These are phyloP conservation scores for Leucocoprinus leucothites DNA, from an alignment of 768 basidiomycete genomes.

Conservation along the genomic window DNA sequence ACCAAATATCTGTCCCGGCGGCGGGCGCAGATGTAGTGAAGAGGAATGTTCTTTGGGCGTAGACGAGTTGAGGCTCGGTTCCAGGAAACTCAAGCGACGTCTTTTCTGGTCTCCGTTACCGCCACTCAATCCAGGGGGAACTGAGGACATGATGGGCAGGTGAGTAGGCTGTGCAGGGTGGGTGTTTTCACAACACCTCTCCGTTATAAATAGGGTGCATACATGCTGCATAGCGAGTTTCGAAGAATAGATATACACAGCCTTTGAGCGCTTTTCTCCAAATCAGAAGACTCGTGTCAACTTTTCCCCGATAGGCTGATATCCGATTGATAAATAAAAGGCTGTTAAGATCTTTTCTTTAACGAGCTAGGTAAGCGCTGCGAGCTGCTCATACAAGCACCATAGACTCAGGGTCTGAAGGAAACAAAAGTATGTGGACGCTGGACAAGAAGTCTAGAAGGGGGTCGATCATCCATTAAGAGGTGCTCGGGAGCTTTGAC, in stretches of 20 bases:
- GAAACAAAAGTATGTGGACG: no score
- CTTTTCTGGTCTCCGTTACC: not conserved
- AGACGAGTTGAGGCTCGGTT: not conserved
- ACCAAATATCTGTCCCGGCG: not conserved
- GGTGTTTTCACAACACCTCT: not conserved
- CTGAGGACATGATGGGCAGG: constrained; percentile 2
- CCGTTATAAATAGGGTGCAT: constrained; percentile 3
- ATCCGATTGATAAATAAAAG: no score
- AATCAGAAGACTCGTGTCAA: no score
- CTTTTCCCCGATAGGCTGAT: no score
- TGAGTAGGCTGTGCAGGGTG: constrained; percentile 10
- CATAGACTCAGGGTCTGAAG: no score
- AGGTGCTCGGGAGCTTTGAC: no score
- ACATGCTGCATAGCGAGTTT: not conserved
- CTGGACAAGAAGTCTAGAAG: no score
- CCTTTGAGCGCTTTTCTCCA: no score
- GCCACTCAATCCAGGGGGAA: not conserved
- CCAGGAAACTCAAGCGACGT: constrained; percentile 1
- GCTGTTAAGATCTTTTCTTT: no score
- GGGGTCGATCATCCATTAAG: no score
- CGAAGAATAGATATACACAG: not conserved
- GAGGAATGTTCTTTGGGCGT: not conserved
- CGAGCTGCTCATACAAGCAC: no score
- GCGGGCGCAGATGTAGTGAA: not conserved
- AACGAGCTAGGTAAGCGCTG: no score